phyloP scores from a whole-genome alignment of 2,329 filamentous ascomycete species.

The Fusarium guadeloupense region DNA sequence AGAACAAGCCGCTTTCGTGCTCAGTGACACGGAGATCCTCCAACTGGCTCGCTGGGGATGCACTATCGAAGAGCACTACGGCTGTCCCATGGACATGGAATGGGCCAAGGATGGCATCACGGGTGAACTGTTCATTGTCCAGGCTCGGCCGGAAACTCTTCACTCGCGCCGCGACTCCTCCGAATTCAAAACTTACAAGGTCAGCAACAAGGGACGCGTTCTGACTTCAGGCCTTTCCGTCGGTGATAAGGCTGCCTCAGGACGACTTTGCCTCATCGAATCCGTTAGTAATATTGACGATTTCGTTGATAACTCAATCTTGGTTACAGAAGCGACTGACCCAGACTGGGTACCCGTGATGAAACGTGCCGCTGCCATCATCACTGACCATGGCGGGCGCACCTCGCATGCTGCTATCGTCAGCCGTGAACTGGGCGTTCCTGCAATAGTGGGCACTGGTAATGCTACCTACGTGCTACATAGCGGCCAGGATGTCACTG shows the following conservation, averaged over 20 bases:
- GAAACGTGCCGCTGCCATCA: slow-evolving; percentile 49
- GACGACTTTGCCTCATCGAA: slow-evolving; percentile 47
- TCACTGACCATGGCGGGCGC: slow-evolving; percentile 51
- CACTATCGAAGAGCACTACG: slow-evolving; percentile 49
- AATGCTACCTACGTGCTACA: slow-evolving; percentile 50
- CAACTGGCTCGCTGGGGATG: slow-evolving; percentile 49
- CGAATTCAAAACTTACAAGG: slow-evolving; percentile 48
- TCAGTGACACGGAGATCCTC: slow-evolving; percentile 48
- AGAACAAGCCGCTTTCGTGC: slow-evolving; percentile 47
- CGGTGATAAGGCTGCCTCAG: slow-evolving; percentile 47
- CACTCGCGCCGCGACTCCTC: slow-evolving; percentile 46
- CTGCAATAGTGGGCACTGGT: slow-evolving; percentile 50
- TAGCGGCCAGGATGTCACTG: slow-evolving; percentile 50
- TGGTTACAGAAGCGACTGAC: slow-evolving; percentile 50
- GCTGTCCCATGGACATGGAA: slow-evolving; percentile 51
- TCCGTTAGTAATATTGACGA: slow-evolving; percentile 44
- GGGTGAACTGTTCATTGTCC: slow-evolving; percentile 47
- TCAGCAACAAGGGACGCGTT: slow-evolving; percentile 42
- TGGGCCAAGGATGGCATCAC: slow-evolving; percentile 50
- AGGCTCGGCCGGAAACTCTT: slow-evolving; percentile 50
- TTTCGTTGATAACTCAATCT: slow-evolving; percentile 47
- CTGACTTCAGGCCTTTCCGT: slow-evolving; percentile 46
- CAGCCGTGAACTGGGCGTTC: slow-evolving; percentile 51
- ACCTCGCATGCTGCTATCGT: slow-evolving; percentile 54
- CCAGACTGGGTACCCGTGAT: slow-evolving; percentile 53